Percentiles rank a stretch among this genome's conserved stretches.
Evolutionary conservation across 371 early-diverging fungal genomes (phyloP).

Genomic region (Dichotomocladium elegans): DNA sequence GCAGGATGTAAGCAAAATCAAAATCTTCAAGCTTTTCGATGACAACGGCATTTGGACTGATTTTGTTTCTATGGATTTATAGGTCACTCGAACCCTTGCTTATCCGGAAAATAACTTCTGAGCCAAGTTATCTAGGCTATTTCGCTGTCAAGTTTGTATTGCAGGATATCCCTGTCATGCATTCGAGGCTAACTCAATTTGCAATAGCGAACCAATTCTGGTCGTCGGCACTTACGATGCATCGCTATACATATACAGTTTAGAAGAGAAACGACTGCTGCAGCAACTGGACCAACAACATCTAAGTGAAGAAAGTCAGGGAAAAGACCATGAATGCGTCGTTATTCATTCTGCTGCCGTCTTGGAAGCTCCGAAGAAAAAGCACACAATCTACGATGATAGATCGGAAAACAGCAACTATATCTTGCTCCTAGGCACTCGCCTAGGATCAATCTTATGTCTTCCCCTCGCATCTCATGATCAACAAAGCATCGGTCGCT

Average conservation of each 20-base stretch:
- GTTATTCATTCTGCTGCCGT: neutral
- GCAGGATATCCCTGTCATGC: too few species aligned
- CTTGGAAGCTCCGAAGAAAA: too few species aligned
- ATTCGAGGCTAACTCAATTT: too few species aligned
- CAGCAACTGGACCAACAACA: too few species aligned
- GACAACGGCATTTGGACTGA: too few species aligned
- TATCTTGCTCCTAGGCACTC: conserved; percentile 5
- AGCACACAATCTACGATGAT: too few species aligned
- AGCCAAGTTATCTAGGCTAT: conserved; percentile 2
- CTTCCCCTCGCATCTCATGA: neutral
- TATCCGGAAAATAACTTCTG: neutral
- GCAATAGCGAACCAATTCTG: neutral
- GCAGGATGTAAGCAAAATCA: neutral
- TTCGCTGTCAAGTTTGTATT: neutral
- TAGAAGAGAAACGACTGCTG: neutral
- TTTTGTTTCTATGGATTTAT: neutral
- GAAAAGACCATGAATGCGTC: too few species aligned
- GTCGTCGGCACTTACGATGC: conserved; percentile 1
- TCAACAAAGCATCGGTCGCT: too few species aligned
- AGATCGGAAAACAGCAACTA: too few species aligned
- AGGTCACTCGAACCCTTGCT: too few species aligned
- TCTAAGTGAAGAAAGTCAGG: too few species aligned
- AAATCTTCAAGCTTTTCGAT: neutral
- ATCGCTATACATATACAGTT: neutral
- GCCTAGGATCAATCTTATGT: conserved; percentile 2